Conservation (phyloP, 2,329 filamentous ascomycete genomes). For the Colletotrichum sublineola region DNA sequence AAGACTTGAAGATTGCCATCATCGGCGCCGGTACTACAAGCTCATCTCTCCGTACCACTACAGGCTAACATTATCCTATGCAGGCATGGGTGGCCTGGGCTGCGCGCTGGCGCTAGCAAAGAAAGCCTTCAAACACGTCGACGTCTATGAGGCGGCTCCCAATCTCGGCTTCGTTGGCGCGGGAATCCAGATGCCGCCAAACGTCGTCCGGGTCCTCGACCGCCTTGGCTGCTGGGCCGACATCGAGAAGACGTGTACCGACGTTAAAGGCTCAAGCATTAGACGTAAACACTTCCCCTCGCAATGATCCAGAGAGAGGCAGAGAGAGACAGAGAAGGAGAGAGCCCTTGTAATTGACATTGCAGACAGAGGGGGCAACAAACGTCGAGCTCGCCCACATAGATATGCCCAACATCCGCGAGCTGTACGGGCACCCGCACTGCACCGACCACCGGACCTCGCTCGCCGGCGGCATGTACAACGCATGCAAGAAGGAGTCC, state of each 20-base stretch:
- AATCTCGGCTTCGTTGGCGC: constrained; percentile 86
- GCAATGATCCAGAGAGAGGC: background rate
- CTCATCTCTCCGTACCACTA: background rate
- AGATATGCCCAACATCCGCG: constrained; percentile 74
- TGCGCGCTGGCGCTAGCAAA: constrained; percentile 80
- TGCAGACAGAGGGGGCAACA: constrained; percentile 70
- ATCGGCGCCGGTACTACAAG: constrained; percentile 60
- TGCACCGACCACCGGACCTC: constrained; percentile 84
- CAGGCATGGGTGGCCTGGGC: constrained; percentile 84
- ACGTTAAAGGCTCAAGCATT: constrained; percentile 79
- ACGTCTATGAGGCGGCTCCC: constrained; percentile 80
- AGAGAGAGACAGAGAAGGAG: background rate
- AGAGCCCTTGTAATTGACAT: constrained; percentile 18
- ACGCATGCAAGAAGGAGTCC: constrained; percentile 74
- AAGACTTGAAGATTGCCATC: constrained; percentile 58
- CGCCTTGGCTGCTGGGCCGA: constrained; percentile 78
- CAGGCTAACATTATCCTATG: constrained; percentile 15
- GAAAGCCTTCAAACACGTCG: constrained; percentile 79
- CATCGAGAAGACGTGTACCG: constrained; percentile 79
- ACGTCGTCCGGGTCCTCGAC: constrained; percentile 83
- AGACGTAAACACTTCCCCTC: constrained; percentile 61
- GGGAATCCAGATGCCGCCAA: constrained; percentile 87
- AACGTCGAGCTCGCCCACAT: constrained; percentile 80
- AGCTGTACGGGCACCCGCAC: constrained; percentile 80
- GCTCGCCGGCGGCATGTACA: constrained; percentile 76